Evolutionary conservation across 148 eudicot genomes (phyloP), one percentile per base, ranked within the genome.

Genomic region (Simmondsia chinensis): DNA sequence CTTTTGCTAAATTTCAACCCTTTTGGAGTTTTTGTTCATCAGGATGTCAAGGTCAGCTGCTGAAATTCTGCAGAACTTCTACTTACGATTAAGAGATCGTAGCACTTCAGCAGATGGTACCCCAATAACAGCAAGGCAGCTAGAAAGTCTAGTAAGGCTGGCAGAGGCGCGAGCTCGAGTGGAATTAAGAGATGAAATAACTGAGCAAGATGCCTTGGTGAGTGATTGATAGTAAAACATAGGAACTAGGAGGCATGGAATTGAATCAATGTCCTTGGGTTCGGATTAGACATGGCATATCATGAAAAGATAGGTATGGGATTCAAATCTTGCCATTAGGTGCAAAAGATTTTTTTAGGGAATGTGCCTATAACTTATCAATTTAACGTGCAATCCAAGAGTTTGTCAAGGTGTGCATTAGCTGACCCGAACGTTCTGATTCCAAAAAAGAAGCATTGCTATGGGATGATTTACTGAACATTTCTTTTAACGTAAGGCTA

Each of bases 121-220:
- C 33, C 99, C 99, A 47, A 85, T 91, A 72, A 91, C 99, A 13
- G 99, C 99, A 41, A 79, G 99, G 70, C 99, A 91, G 66, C 65
- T 91, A 46, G 96, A 91, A 67, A 86, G 96, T 47, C 74, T 91
- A 28, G 95, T 91, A 32, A 79, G 99, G 70, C 71, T 91, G 64
- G 95, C 99, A 20, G 81, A 74, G 72, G 99, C 99, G 64, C 88
- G 96, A 50, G 94, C 99, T 39, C 70, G 89, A 51, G 67, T 91
- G 54, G 96, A 91, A 48, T 64, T 91, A 46, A 82, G 96, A 57
- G 94, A 82, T 56, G 89, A 74, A 69, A 79, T 91, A 67, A 79
- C 86, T 40, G 66, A 56, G 9, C 83, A 91, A 66, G 95, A 91
- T 79, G 99, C 99, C 53, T 39, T 60, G 83, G 99, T 91, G 71